Conservation (phyloP, 495 filamentous ascomycete species). For the Rostrohypoxylon terebratum region DNA sequence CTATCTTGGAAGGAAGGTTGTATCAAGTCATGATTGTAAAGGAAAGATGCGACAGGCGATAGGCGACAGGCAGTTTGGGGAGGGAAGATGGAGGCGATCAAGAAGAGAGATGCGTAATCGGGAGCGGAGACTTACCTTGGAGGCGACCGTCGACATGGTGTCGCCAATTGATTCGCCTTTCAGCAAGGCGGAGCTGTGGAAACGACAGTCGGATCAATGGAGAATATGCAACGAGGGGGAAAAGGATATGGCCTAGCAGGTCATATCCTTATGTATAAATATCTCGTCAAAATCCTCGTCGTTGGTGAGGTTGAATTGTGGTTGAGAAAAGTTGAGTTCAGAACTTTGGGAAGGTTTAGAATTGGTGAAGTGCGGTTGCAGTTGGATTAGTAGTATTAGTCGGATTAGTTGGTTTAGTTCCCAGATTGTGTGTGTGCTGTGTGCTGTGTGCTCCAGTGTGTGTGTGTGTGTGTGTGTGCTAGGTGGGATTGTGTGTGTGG, state of each 20-base stretch:
- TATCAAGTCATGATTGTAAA: constrained; percentile 10
- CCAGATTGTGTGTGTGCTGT: too few species aligned
- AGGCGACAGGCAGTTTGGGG: not conserved
- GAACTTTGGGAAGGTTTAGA: constrained; percentile 11
- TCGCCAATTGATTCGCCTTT: constrained; percentile 61
- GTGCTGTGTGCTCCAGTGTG: too few species aligned
- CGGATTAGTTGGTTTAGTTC: too few species aligned
- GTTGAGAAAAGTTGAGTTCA: constrained; percentile 18
- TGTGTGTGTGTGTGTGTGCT: too few species aligned
- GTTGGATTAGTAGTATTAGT: too few species aligned
- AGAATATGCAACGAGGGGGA: constrained; percentile 43
- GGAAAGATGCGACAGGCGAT: constrained; percentile 3
- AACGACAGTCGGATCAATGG: constrained; percentile 50
- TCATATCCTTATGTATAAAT: constrained; percentile 45
- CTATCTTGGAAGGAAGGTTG: constrained; percentile 15
- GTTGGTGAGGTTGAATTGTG: constrained; percentile 25
- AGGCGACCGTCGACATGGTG: constrained; percentile 71
- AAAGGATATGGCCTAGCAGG: constrained; percentile 52
- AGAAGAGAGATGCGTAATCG: constrained; percentile 12
- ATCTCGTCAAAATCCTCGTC: constrained; percentile 29
- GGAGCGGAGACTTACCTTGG: constrained; percentile 63
- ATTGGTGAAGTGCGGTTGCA: constrained; percentile 19
- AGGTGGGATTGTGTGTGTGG: not conserved
- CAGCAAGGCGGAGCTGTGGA: constrained; percentile 57
- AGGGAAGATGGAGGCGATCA: constrained; percentile 5